Base-by-base conservation (phyloP, 371 early-diverging fungal genomes). In the Modicella reniformis region DNA sequence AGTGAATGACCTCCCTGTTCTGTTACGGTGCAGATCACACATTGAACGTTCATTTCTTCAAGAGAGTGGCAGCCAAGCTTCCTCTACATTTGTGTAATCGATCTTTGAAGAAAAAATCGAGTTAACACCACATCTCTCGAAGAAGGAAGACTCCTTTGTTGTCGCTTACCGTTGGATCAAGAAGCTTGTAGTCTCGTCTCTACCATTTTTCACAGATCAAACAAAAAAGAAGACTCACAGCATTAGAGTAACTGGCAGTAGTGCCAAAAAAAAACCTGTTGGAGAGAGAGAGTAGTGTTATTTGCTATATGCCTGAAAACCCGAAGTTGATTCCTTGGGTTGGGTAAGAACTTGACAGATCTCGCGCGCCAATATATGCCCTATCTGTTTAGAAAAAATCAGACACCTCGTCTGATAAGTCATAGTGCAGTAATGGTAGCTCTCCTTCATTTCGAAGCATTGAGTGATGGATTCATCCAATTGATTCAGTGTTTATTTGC, bases 361-460 rank as follows among this genome's bases (percentile, higher is more conserved):
- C 96, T 88, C 0, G 93, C 0, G 93, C 96, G 9, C 95, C 96
- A 59, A 95, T 94, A 67, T 90, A 90, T 10, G n/a, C n/a, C n/a
- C n/a, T n/a, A n/a, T n/a, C n/a, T n/a, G n/a, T n/a, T n/a, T n/a
- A n/a, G n/a, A n/a, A n/a, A n/a, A n/a, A n/a, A n/a, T n/a, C n/a
- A n/a, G n/a, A n/a, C n/a, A n/a, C n/a, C n/a, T n/a, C n/a, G n/a
- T n/a, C n/a, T n/a, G n/a, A n/a, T n/a, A n/a, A n/a, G n/a, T n/a
- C n/a, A n/a, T n/a, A n/a, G n/a, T n/a, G n/a, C n/a, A n/a, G n/a
- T n/a, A n/a, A n/a, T n/a, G n/a, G n/a, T n/a, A n/a, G n/a, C n/a
- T n/a, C n/a, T n/a, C n/a, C n/a, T n/a, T n/a, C n/a, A n/a, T n/a
- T n/a, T n/a, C n/a, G n/a, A n/a, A n/a, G n/a, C n/a, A n/a, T n/a